phyloP scores from a whole-genome alignment of 495 filamentous ascomycete species.

The Amniculicola lignicola region DNA sequence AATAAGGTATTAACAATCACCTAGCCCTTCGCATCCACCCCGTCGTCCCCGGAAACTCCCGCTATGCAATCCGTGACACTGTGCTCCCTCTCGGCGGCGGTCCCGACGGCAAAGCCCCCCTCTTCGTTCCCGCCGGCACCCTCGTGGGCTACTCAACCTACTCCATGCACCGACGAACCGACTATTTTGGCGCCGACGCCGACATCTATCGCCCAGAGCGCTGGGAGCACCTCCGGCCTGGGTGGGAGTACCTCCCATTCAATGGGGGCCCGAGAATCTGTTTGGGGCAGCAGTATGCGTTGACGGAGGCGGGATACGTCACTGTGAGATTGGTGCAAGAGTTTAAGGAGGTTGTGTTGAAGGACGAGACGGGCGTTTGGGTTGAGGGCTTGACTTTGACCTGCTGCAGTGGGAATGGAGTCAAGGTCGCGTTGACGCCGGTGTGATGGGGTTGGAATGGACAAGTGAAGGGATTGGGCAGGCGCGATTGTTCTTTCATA shows the following conservation, averaged over 20 bases:
- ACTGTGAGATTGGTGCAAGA: slow-evolving; percentile 38
- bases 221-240: slow-evolving; percentile 39
- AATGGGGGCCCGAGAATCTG: slow-evolving; percentile 45
- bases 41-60: slow-evolving; percentile 51
- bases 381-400: slow-evolving; percentile 39
- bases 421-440: slow-evolving; percentile 21
- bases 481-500: too few species aligned
- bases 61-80: slow-evolving; percentile 48
- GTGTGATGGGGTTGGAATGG: too few species aligned
- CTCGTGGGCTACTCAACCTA: slow-evolving; percentile 47
- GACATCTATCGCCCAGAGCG: slow-evolving; percentile 41
- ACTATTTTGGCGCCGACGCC: slow-evolving; percentile 49
- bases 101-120: slow-evolving; percentile 40
- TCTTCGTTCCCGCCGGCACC: slow-evolving; percentile 45
- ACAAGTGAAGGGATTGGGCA: too few species aligned
- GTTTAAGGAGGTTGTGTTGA: slow-evolving; percentile 48
- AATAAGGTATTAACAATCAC: too few species aligned
- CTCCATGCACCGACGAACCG: slow-evolving; percentile 53
- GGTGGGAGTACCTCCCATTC: slow-evolving; percentile 45
- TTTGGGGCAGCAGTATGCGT: slow-evolving; percentile 41
- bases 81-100: slow-evolving; percentile 42
- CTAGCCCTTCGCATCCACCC: slow-evolving; percentile 50
- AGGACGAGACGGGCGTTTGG: slow-evolving; percentile 29
- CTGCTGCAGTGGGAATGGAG: slow-evolving; percentile 23
- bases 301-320: slow-evolving; percentile 42